Conservation (phyloP, 306 rosid species). For the Heteromeles arbutifolia region DNA sequence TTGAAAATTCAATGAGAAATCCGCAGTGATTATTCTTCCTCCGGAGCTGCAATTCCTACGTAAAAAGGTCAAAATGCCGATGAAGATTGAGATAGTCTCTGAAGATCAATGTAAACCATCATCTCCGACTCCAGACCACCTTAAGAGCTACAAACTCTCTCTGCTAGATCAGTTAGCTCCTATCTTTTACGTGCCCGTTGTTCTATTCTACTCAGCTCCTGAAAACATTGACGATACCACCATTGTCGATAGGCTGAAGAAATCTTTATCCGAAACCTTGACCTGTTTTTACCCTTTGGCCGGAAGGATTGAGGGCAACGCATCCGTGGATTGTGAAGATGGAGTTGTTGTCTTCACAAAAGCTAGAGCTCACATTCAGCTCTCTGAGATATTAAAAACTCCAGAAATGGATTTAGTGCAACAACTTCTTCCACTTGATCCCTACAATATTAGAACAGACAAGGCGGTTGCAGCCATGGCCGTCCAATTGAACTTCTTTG, state of each 20-base stretch:
- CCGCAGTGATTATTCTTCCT: background rate
- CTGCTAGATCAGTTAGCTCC: slow-evolving; percentile 15
- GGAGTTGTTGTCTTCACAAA: background rate
- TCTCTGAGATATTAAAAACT: background rate
- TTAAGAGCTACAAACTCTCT: slow-evolving; percentile 2
- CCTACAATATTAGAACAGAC: background rate
- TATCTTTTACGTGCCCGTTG: slow-evolving; percentile 1
- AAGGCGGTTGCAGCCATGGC: background rate
- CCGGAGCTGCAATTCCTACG: background rate
- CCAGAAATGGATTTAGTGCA: background rate
- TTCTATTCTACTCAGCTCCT: slow-evolving; percentile 12
- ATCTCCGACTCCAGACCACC: background rate
- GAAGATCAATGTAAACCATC: slow-evolving; percentile 7
- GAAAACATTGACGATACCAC: background rate
- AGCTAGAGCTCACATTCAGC: slow-evolving; percentile 4
- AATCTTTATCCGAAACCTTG: slow-evolving; percentile 3
- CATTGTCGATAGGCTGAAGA: background rate
- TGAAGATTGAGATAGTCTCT: slow-evolving; percentile 8
- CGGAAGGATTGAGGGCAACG: slow-evolving; percentile 7
- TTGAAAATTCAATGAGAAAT: background rate
- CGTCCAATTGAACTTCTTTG: background rate
- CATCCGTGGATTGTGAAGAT: background rate
- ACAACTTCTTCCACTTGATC: slow-evolving; percentile 16
- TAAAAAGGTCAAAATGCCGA: background rate
- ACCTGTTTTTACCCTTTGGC: slow-evolving; percentile 12